Conservation (phyloP, 73 alveolate genomes). For the Symbiodinium natans region DNA sequence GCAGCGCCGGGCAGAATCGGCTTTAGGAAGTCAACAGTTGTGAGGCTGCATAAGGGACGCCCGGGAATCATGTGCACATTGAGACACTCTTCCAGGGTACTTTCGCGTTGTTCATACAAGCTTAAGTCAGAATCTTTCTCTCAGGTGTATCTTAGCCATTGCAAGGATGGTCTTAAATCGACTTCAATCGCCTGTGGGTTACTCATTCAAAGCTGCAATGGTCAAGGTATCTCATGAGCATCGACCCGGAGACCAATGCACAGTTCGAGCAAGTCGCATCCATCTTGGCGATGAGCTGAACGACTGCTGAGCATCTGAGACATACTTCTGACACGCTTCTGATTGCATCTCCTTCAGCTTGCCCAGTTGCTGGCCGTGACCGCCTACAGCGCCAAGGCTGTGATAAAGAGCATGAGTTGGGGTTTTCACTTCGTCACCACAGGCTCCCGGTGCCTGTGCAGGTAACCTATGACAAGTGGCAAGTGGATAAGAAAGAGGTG, state of each 20-base stretch:
- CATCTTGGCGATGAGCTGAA: neutral
- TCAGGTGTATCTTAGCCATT: no score
- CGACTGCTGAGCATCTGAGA: neutral
- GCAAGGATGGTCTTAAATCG: no score
- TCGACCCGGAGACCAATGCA: slow-evolving; percentile 53
- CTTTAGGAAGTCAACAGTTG: no score
- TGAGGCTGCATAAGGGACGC: no score
- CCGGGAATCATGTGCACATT: no score
- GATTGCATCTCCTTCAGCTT: neutral
- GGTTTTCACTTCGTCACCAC: neutral
- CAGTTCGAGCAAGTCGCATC: slow-evolving; percentile 28
- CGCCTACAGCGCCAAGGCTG: slow-evolving; percentile 5
- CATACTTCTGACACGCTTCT: neutral
- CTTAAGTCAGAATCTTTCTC: no score
- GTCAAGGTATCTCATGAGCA: slow-evolving; percentile 48
- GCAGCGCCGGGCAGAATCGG: no score
- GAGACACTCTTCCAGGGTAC: no score
- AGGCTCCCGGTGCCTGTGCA: neutral
- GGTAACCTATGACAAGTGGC: slow-evolving; percentile 86
- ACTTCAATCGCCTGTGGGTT: no score
- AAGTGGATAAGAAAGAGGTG: slow-evolving; percentile 41
- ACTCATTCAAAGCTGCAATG: no score
- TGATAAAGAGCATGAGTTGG: neutral
- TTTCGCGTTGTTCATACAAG: no score
- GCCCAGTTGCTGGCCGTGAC: neutral